Evolutionary conservation across 306 rosid species (phyloP), one percentile per base, ranked within the genome.

Genomic region (Phaseolus lunatus): DNA sequence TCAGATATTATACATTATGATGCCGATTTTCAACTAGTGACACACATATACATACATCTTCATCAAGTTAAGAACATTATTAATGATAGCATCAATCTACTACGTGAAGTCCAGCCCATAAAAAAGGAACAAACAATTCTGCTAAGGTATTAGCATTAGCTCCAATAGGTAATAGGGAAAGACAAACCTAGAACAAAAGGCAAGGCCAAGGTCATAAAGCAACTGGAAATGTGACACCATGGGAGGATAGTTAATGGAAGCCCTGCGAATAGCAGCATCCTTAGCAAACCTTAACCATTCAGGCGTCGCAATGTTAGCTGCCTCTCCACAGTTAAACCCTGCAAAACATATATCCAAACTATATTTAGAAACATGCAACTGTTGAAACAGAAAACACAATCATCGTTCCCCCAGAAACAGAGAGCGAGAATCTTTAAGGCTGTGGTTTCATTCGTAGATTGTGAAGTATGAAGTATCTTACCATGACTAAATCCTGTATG

Each of bases 401-500:
- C 7, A 48, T 66, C 16, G 22, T 45, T 63, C 7, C 39, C 14
- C 35, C n/a, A 11, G 2, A 22, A 22, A 54, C 1, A 9, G 1
- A 9, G 9, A 22, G 19, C 4, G 35, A 14, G 2, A 5, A 14
- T 26, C 20, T 2, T 59, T 15, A 11, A 15, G 66, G 41, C 22
- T 58, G 8, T 57, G 64, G 45, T 37, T n/a, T 16, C 45, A 66
- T 59, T 78, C 67, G 58, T 23, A 53, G 81, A 41, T 44, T 49
- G 48, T 10, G 48, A 43, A 43, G 15, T 12, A 43, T n/a, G 7
- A 70, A 79, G 77, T 68, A 69, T 26, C 90, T 86, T 87, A 96
- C 99, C 99, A 82, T 91, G 99, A 86, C 99, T 96, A 84, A 96
- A 96, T 56, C 99, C 99, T 23, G 98, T 88, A 85, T 96, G 99